Evolutionary conservation across 2,329 filamentous ascomycete genomes (phyloP).

Genomic region (Aspergillus fijiensis): DNA sequence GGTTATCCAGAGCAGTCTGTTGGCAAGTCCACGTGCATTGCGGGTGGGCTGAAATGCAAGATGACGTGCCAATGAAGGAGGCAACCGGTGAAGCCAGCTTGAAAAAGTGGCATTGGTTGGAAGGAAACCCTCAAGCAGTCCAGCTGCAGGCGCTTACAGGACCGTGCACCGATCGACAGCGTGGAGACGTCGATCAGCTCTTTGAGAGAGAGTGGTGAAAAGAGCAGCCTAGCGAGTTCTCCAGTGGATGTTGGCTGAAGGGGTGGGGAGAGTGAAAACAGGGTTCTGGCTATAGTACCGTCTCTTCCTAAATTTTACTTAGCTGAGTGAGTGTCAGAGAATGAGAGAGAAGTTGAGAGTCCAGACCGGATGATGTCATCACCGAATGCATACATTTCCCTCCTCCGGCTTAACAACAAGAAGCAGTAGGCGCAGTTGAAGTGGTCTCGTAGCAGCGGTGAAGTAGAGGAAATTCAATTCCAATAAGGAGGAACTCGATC

Average conservation of each 20-base stretch:
- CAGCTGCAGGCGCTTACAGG: conserved; percentile 3
- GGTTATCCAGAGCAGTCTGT: not conserved
- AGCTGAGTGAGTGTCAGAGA: not conserved
- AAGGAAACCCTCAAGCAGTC: not conserved
- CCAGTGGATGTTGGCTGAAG: not conserved
- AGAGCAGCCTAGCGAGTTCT: not conserved
- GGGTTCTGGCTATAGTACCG: not conserved
- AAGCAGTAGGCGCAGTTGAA: not conserved
- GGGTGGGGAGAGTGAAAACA: not conserved
- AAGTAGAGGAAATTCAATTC: not conserved
- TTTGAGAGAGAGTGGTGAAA: not conserved
- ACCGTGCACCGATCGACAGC: conserved; percentile 18
- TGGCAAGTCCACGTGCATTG: not conserved
- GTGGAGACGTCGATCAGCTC: conserved; percentile 4
- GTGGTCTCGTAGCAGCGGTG: no score
- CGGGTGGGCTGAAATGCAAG: not conserved
- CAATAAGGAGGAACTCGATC: no score
- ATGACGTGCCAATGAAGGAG: not conserved
- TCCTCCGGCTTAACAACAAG: not conserved
- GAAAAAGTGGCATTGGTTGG: not conserved
- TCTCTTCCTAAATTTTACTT: no score
- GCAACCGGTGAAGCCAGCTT: not conserved
- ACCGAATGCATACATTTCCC: not conserved
- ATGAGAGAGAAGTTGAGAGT: not conserved
- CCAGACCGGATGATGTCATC: not conserved